Base-by-base conservation (phyloP, 805 yeast species). In the Candida berthetii region DNA sequence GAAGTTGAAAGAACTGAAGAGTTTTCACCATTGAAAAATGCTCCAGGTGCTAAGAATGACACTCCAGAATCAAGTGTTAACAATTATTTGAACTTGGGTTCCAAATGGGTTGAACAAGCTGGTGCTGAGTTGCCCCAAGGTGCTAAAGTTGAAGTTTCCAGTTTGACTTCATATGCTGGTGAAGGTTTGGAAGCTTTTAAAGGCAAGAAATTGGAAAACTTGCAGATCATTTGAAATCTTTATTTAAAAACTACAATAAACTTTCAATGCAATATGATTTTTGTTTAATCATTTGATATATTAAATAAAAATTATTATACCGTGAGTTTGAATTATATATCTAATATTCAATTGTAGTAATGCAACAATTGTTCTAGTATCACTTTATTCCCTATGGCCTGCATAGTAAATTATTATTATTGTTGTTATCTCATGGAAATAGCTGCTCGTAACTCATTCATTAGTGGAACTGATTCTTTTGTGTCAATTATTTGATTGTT, bases 11-110 rank as follows among this genome's bases (percentile, higher is more conserved):
- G 99, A 61, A 48, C 66, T 3, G 80, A 79, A 44, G 99, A 93
- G 62, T 93, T 93, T 57, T 83, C 96, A 16, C 99, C 99, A 3
- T 75, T 93, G 62, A 93, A 93, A 58, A 93, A 93, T 62, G 95
- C 87, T 1, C 78, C 83, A 13, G 95, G 89, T 17, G 74, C 95
- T n/a, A 67, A 70, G 18, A 80, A 77, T 54, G 97, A 91, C 64
- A 82, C 87, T 38, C 95, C 97, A 24, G 84, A 78, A 47, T 81
- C 96, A 2, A 86, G 96, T 48, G 74, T 82, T 45, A 60, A 54
- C 3, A 82, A 83, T 50, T 77, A 78, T 47, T 65, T 90, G 52
- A 62, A 65, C 31, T 72, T 90, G 57, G 80, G 89, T 27, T 79
- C 87, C 15, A 66, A 70, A 39, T 91, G 98, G 97, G 70, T 85